phyloP scores from a whole-genome alignment of 768 basidiomycete species.

The Filobasidium wieringae region DNA sequence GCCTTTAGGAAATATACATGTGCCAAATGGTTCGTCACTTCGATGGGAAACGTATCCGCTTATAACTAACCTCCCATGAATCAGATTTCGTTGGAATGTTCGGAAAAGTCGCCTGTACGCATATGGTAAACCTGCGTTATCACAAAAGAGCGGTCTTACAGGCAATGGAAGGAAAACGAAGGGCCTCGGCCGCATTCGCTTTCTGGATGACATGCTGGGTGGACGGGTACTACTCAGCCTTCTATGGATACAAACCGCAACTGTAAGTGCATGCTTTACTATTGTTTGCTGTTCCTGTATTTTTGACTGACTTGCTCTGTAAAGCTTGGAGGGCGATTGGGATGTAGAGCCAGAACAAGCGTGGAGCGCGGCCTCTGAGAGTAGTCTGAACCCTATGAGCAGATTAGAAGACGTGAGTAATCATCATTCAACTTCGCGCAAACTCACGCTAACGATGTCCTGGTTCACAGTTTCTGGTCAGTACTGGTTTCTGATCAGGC shows the following conservation, averaged over 20 bases:
- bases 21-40: not conserved
- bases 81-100: not conserved
- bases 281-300: not conserved
- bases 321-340: constrained; percentile 16
- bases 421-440: not conserved
- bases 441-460: not conserved
- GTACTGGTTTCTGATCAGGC: not conserved
- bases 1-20: not conserved
- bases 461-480: not conserved
- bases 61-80: not conserved
- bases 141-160: constrained; percentile 20
- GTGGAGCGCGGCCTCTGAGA: constrained; percentile 1
- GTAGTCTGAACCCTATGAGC: not conserved
- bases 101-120: constrained; percentile 10
- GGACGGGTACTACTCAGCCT: constrained; percentile 71
- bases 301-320: not conserved
- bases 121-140: constrained; percentile 20
- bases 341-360: constrained; percentile 14
- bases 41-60: not conserved
- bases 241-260: constrained; percentile 73
- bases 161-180: constrained; percentile 19
- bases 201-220: constrained; percentile 70
- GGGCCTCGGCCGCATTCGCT: constrained; percentile 46
- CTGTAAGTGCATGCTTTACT: constrained; percentile 43
- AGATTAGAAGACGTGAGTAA: not conserved